Conservation (phyloP, 768 basidiomycete species). For the Nidula microcarpa region DNA sequence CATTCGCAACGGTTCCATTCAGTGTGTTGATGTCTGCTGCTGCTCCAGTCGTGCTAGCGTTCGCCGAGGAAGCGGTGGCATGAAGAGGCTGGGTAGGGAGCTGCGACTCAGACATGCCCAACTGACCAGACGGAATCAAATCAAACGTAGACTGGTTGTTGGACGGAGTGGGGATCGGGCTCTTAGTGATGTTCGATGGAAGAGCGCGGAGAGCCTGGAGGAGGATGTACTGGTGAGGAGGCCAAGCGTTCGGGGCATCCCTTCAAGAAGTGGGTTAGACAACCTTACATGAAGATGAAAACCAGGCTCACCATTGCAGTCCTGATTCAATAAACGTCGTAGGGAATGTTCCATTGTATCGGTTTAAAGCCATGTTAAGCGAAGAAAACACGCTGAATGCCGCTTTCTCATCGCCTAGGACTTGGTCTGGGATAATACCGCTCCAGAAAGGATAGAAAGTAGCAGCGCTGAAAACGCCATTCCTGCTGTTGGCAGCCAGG, state of each 20-base stretch:
- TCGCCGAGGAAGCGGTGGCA: constrained; percentile 19
- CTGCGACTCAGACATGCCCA: constrained; percentile 66
- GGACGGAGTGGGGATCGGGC: constrained; percentile 46
- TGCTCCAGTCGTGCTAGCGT: constrained; percentile 49
- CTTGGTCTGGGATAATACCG: constrained; percentile 74
- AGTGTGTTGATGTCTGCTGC: constrained; percentile 58
- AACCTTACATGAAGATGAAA: neutral
- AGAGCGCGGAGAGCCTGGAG: constrained; percentile 75
- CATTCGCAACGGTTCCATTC: constrained; percentile 58
- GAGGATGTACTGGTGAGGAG: constrained; percentile 79
- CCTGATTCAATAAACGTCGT: constrained; percentile 76
- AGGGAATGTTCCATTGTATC: constrained; percentile 87
- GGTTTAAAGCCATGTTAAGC: constrained; percentile 73
- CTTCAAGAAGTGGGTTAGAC: constrained; percentile 22
- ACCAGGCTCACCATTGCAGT: constrained; percentile 63
- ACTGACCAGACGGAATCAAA: constrained; percentile 75
- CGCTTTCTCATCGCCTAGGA: constrained; percentile 51
- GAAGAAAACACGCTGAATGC: constrained; percentile 73
- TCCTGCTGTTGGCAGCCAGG: constrained; percentile 61
- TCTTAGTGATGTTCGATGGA: constrained; percentile 65
- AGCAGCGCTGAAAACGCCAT: constrained; percentile 66
- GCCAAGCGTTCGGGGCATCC: constrained; percentile 91
- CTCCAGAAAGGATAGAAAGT: constrained; percentile 87
- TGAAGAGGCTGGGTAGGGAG: constrained; percentile 67
- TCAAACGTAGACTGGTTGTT: constrained; percentile 56